Evolutionary conservation across 2,329 filamentous ascomycete species (phyloP), one percentile per base, ranked within the genome.

Genomic region (Neophaeococcomyces mojaviensis): DNA sequence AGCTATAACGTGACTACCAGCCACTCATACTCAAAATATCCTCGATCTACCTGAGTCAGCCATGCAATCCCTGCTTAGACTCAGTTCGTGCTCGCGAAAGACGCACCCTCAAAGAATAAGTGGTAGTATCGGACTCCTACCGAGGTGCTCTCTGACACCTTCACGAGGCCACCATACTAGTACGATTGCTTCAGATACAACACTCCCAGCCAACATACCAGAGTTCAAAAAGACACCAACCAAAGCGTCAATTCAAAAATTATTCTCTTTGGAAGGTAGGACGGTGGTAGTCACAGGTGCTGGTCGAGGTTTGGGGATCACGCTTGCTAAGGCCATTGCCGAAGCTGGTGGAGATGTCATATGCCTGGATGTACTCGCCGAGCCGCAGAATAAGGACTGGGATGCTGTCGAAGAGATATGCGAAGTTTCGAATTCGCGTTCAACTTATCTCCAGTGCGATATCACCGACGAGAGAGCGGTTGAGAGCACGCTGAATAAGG

Each of bases 401-500:
- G 54, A 61, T 16, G 57, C 57, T 15, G 60, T 74, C 19, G 61
- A 66, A 50, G 69, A 69, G 50, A 58, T 68, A 6, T 67, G 69
- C 19, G 58, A 58, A n/a, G 51, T 60, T 16, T 46, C n/a, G 41
- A 51, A 12, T 51, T 41, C 39, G 37, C 41, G 16, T 7, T 22
- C 2, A 33, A 39, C 19, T 6, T 38, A 38, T 19, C n/a, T 16
- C n/a, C 19, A 28, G 4, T 40, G 38, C n/a, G 72, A 75, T 43
- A 67, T 74, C 12, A 74, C 72, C 3, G 60, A 69, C 46, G 71
- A 75, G 53, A 54, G 55, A 2, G 58, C 61, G 12, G 64, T 68
- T 2, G 60, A 65, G 37, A 42, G 50, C 2, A 53, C 61, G 3
- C 30, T 95, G 38, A 82, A 89, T 62, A 71, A 69, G 33, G 74